Base-by-base conservation (phyloP, 2,329 filamentous ascomycete genomes). In the Hypoxylon sp. region DNA sequence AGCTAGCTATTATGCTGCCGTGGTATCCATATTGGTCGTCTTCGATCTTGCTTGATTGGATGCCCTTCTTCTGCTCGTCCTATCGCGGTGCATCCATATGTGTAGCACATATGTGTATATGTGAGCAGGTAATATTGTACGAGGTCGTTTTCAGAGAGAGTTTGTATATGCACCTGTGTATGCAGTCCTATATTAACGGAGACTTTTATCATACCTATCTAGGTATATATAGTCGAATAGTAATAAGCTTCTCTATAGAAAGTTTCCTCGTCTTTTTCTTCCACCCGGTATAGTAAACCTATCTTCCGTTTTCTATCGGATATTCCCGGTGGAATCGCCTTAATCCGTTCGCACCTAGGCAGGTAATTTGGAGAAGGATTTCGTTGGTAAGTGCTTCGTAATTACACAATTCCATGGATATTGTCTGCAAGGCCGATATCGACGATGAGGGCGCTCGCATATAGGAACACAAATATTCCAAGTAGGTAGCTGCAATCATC, bases 361-460 rank as follows among this genome's bases (percentile, higher is more conserved):
- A 13, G 32, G 17, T 44, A 21, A 21, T 21, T 44, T 47, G 10
- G 59, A 52, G n/a, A 59, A 50, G 32, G 37, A 60, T 67, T 60
- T 27, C 50, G 63, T 67, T 69, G 54, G 62, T 67, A 67, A 66
- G 52, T 60, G 55, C 51, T 63, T 67, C 58, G 59, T 69, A 63
- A 67, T 63, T 57, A 24, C 37, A 47, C 37, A 10, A 24, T 21
- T 19, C 27, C 46, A 39, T n/a, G n/a, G n/a, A n/a, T 19, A 32
- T 51, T 50, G 35, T 53, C 39, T 37, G 46, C 37, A 39, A 50
- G 21, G 27, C 39, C 39, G 44, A 29, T n/a, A 35, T 48, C 15
- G 37, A 31, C 29, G 52, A 58, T 35, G 29, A 21, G 50, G 19
- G 15, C 11, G 29, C 19, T 42, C 10, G n/a, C 19, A 39, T 10